phyloP scores from a whole-genome alignment of 2,329 filamentous ascomycete genomes.

The Penicillium sp. region DNA sequence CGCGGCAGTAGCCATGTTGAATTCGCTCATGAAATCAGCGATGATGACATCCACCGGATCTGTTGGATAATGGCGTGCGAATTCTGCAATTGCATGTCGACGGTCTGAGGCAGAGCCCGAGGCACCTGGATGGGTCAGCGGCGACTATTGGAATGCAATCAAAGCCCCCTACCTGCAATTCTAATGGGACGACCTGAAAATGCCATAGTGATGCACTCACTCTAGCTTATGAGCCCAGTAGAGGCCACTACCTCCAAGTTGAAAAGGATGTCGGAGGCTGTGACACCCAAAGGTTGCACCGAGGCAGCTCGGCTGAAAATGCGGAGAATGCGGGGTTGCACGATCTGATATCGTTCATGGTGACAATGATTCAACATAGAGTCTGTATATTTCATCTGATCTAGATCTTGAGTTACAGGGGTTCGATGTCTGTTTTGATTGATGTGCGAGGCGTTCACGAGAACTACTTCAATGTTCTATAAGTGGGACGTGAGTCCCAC shows the following conservation, averaged over 20 bases:
- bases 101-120: slow-evolving; percentile 48
- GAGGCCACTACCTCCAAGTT: background rate
- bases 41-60: slow-evolving; percentile 50
- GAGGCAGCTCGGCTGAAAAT: slow-evolving; percentile 18
- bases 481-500: background rate
- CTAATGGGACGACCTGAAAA: slow-evolving; percentile 22
- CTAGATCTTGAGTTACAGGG: background rate
- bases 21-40: slow-evolving; percentile 49
- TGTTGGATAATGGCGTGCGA: slow-evolving; percentile 36
- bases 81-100: slow-evolving; percentile 45
- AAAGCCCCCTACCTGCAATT: slow-evolving; percentile 19
- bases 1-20: slow-evolving; percentile 51
- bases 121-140: slow-evolving; percentile 29
- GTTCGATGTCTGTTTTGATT: too few relatives aligned
- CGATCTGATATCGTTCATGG: background rate
- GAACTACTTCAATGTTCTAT: background rate
- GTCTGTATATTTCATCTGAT: background rate
- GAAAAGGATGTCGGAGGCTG: background rate
- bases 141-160: background rate
- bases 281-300: background rate
- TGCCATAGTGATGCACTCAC: slow-evolving; percentile 10
- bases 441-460: background rate
- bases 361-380: background rate
- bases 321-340: slow-evolving; percentile 18
- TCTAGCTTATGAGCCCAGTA: background rate